phyloP scores from a whole-genome alignment of 176 grass and related monocot genomes.

The Dactylis glomerata region DNA sequence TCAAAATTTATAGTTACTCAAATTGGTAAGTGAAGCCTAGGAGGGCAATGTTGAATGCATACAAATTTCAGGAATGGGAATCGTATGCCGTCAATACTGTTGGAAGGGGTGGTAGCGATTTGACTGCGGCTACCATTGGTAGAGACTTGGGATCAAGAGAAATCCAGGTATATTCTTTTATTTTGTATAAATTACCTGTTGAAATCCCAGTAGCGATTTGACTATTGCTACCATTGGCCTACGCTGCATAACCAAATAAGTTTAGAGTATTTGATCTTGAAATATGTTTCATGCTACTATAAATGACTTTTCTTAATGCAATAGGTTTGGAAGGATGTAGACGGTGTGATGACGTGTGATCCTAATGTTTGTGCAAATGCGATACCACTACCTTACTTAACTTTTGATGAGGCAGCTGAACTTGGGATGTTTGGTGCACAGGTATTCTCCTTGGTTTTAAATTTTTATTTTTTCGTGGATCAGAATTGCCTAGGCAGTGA shows the following conservation, averaged over 20 bases:
- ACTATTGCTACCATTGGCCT: no score
- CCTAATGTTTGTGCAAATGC: slow-evolving; percentile 81
- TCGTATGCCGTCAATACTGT: slow-evolving; percentile 68
- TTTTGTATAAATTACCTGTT: background rate
- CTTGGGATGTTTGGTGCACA: no score
- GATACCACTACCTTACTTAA: slow-evolving; percentile 76
- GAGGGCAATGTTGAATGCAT: background rate
- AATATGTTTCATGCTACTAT: no score
- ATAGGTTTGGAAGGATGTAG: slow-evolving; percentile 81
- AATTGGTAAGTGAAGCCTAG: background rate
- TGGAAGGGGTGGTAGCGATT: slow-evolving; percentile 83
- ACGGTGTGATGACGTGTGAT: slow-evolving; percentile 93
- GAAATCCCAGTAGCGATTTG: background rate
- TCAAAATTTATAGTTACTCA: no score
- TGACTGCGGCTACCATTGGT: slow-evolving; percentile 80
- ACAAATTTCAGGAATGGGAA: slow-evolving; percentile 71
- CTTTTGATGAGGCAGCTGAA: slow-evolving; percentile 81
- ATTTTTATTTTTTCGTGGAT: no score
- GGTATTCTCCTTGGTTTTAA: no score
- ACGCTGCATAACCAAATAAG: no score
- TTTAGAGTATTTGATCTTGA: no score
- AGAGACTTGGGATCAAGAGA: slow-evolving; percentile 78
- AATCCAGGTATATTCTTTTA: slow-evolving; percentile 55
- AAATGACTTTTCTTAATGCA: no score
- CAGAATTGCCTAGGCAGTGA: background rate